Evolutionary conservation across 75 land plant species (phyloP).

Genomic region (Pinus albicaulis): DNA sequence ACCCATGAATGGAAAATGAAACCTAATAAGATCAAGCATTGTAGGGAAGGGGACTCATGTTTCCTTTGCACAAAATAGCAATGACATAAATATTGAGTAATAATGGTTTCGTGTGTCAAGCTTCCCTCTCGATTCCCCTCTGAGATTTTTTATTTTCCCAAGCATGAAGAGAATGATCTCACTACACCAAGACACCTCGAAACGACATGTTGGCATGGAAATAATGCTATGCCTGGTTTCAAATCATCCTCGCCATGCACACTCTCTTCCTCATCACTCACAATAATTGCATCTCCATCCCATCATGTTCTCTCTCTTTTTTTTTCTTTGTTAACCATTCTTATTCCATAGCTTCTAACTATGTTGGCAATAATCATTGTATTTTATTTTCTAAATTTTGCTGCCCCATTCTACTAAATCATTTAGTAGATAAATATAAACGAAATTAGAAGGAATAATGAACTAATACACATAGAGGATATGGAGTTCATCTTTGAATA

Average conservation of each 20-base stretch:
- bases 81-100: too few relatives aligned
- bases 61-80: too few relatives aligned
- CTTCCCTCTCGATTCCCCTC: too few relatives aligned
- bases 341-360: too few relatives aligned
- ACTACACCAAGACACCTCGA: slow-evolving; percentile 6
- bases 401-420: neutral
- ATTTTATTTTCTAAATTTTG: neutral
- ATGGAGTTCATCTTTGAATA: neutral
- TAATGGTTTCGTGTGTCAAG: too few relatives aligned
- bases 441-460: neutral
- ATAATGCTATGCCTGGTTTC: neutral
- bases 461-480: neutral
- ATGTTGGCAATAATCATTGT: neutral
- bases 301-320: neutral
- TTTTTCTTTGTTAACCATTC: neutral
- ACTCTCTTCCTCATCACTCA: slow-evolving; percentile 4
- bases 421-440: neutral
- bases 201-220: neutral
- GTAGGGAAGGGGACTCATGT: too few relatives aligned
- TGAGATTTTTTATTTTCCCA: neutral
- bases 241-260: neutral
- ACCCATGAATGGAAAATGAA: too few relatives aligned
- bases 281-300: slow-evolving; percentile 4
- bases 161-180: slow-evolving; percentile 4
- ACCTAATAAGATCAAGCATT: too few relatives aligned